Evolutionary conservation across 139 green algal species (phyloP), one percentile per base, ranked within the genome.

Genomic region (Pleodorina starrii): DNA sequence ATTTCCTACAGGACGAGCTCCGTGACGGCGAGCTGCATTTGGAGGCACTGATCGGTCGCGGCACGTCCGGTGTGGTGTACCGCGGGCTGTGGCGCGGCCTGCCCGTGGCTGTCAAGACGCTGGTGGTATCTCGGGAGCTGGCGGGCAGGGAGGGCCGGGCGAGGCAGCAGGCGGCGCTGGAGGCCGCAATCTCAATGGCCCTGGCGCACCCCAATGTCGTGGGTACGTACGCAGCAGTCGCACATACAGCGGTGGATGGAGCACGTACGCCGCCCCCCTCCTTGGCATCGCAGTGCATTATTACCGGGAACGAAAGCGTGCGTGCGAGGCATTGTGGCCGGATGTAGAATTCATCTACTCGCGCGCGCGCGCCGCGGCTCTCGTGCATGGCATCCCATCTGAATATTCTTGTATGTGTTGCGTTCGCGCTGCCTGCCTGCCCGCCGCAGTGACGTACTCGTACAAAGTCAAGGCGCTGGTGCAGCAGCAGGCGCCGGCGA

Each of bases 51-150:
- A 48, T 84, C 1, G 77, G 48, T 44, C 48, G 44, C 12, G 77
- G 77, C 48, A 50, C 77, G 7, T 84, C 44, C 38, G 48, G 78
- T 38, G 78, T 50, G 51, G 78, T 86, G 38, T 86, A 86, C 78
- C 42, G 38, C 21, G 78, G 78, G 6, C 21, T 57, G 38, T 86
- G 78, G 78, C 78, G 78, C 5, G 78, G 78, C 35, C 78, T 74
- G 35, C 59, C 60, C 19, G 78, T 86, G 51, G 78, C 78, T 1
- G 57, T 86, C 4, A 86, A 86, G 57, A 86, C 51, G 36, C 40
- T 51, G 50, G 54, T 86, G 78, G 78, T 86, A 35, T n/a, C 59
- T 12, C 40, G 2, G 32, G 42, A 36, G 40, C 17, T 7, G 9
- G 71, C 25, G 3, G 29, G 54, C 51, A 60, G 29, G 54, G 54